A percentile compares a stretch with the other conserved stretches of the same genome.
These are phyloP conservation scores for Mycena latifolia DNA, from an alignment of 768 basidiomycete genomes.

Conservation along the genomic window DNA sequence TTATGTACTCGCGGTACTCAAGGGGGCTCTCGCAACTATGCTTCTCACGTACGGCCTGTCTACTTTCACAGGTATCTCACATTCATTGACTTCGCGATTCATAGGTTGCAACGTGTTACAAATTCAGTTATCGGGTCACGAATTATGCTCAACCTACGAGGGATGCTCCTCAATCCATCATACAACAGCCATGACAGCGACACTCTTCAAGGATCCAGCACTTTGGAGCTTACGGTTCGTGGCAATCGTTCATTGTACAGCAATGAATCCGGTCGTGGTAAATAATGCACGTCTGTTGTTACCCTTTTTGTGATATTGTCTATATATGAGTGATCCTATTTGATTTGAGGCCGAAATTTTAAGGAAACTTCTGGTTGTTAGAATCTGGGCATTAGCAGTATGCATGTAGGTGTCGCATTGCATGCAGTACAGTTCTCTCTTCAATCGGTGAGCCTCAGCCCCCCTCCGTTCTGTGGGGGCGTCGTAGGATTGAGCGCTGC, in stretches of 20 bases:
- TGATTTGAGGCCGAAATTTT: too few species aligned
- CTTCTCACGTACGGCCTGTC: slow-evolving; percentile 1
- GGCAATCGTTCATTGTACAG: neutral
- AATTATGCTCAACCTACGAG: slow-evolving; percentile 9
- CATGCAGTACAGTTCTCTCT: too few species aligned
- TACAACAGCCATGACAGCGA: neutral
- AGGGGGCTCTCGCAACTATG: slow-evolving; percentile 1
- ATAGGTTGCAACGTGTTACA: slow-evolving; percentile 1
- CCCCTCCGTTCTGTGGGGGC: too few species aligned
- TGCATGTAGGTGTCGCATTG: too few species aligned
- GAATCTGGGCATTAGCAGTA: too few species aligned
- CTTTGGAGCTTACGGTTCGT: neutral
- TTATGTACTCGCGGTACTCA: neutral
- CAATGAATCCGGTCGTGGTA: neutral
- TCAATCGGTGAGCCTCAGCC: too few species aligned
- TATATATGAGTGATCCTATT: too few species aligned
- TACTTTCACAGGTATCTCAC: neutral
- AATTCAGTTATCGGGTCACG: slow-evolving; percentile 3
- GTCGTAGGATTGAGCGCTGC: too few species aligned
- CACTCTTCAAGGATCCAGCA: neutral
- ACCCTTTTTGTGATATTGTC: neutral
- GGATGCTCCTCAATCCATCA: neutral
- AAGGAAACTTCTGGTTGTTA: too few species aligned
- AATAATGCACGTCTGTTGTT: neutral
- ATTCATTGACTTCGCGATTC: neutral